A percentile compares a stretch with the other conserved stretches of the same genome.
Conservation (phyloP, 768 basidiomycete species). For the Collybiopsis confluens region DNA sequence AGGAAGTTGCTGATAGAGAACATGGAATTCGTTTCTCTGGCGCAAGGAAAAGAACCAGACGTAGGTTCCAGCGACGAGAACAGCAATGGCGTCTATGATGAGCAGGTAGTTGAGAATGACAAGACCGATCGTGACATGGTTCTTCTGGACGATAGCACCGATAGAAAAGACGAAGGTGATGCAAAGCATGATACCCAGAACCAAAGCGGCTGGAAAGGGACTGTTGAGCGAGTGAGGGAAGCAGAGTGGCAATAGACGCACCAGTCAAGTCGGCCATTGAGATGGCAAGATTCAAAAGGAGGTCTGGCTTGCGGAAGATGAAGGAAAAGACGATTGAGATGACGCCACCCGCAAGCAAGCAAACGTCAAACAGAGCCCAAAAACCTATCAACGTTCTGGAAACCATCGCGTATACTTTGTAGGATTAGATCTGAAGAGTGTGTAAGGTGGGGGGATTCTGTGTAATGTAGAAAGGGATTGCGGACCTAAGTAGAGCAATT, state of each 20-base stretch:
- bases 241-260: slow-evolving; percentile 19
- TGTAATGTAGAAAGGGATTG: background rate
- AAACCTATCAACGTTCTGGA: slow-evolving; percentile 65
- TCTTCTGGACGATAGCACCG: slow-evolving; percentile 63
- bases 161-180: slow-evolving; percentile 70
- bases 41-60: slow-evolving; percentile 81
- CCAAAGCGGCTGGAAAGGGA: slow-evolving; percentile 53
- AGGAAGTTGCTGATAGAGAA: slow-evolving; percentile 46
- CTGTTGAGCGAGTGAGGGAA: slow-evolving; percentile 1
- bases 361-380: slow-evolving; percentile 70
- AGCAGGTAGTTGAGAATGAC: slow-evolving; percentile 76
- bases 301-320: slow-evolving; percentile 61
- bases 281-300: slow-evolving; percentile 74
- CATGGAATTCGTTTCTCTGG: slow-evolving; percentile 65
- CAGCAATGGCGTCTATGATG: slow-evolving; percentile 55
- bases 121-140: slow-evolving; percentile 65
- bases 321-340: slow-evolving; percentile 65
- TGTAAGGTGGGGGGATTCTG: background rate
- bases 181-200: slow-evolving; percentile 63
- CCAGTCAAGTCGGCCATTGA: slow-evolving; percentile 54
- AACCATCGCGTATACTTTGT: slow-evolving; percentile 48
- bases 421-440: slow-evolving; percentile 10
- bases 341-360: slow-evolving; percentile 66
- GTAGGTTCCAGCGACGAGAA: slow-evolving; percentile 62
- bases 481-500: slow-evolving; percentile 1